phyloP scores from a whole-genome alignment of 2,329 filamentous ascomycete genomes.

The Sporothrix euskadiensis region DNA sequence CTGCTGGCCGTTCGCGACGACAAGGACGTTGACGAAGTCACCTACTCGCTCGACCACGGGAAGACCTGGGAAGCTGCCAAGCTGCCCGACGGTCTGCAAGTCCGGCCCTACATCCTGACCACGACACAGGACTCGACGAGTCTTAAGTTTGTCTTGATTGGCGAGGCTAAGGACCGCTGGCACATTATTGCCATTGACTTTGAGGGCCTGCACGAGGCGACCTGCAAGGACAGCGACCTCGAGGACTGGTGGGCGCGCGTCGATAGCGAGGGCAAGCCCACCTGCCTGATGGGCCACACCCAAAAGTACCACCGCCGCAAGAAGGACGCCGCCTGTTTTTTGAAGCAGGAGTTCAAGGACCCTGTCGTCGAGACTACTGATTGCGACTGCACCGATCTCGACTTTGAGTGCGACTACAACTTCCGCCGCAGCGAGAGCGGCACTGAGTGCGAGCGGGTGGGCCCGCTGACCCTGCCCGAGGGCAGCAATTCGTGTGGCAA shows the following conservation, averaged over 20 bases:
- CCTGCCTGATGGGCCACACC: constrained; percentile 94
- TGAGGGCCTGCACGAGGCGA: constrained; percentile 72
- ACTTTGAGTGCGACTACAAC: constrained; percentile 97
- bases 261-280: constrained; percentile 75
- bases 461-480: constrained; percentile 64
- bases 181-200: constrained; percentile 81
- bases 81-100: constrained; percentile 64
- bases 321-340: constrained; percentile 83
- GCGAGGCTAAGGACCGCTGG: constrained; percentile 56
- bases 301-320: constrained; percentile 85
- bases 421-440: constrained; percentile 68
- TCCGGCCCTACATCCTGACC: constrained; percentile 73
- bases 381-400: constrained; percentile 78
- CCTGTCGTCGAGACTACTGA: constrained; percentile 66
- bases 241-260: constrained; percentile 86
- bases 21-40: constrained; percentile 58
- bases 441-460: constrained; percentile 66
- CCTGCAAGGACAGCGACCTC: constrained; percentile 76
- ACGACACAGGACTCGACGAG: constrained; percentile 92
- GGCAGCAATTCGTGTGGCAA: constrained; percentile 63
- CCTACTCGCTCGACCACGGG: constrained; percentile 87
- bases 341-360: constrained; percentile 82
- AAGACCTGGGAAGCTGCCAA: constrained; percentile 75
- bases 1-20: constrained; percentile 81
- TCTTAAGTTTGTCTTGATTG: constrained; percentile 83